These are phyloP conservation scores for Backusella tarrabulga DNA, from an alignment of 192 early-diverging fungal species.

Conservation along the genomic window DNA sequence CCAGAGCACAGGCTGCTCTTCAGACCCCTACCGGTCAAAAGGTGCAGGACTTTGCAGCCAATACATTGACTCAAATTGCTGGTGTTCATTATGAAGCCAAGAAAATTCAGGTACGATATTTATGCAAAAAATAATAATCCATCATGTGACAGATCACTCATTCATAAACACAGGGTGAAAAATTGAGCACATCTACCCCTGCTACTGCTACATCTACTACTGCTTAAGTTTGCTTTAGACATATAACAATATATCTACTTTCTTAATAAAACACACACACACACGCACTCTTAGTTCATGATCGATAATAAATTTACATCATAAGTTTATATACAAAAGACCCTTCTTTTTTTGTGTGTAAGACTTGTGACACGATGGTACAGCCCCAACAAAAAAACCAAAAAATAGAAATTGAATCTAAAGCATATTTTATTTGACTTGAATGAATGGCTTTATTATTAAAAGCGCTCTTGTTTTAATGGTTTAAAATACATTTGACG, in stretches of 20 bases:
- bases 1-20: constrained; percentile 41
- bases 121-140: background rate
- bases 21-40: constrained; percentile 54
- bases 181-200: background rate
- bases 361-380: background rate
- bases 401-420: background rate
- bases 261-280: background rate
- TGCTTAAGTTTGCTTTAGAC: background rate
- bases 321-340: background rate
- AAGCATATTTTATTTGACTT: no score
- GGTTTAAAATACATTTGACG: no score
- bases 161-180: background rate
- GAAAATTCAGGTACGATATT: constrained; percentile 37
- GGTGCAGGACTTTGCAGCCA: constrained; percentile 41
- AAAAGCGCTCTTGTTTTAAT: no score
- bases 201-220: background rate
- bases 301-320: background rate
- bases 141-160: background rate
- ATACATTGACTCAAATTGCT: constrained; percentile 46
- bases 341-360: background rate
- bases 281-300: background rate
- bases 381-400: background rate
- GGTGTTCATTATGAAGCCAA: constrained; percentile 58
- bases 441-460: no score
- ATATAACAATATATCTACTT: background rate